A percentile compares a stretch with the other conserved stretches of the same genome.
phyloP scores from a whole-genome alignment of 2,329 filamentous ascomycete species.

The Penicillium sp. region DNA sequence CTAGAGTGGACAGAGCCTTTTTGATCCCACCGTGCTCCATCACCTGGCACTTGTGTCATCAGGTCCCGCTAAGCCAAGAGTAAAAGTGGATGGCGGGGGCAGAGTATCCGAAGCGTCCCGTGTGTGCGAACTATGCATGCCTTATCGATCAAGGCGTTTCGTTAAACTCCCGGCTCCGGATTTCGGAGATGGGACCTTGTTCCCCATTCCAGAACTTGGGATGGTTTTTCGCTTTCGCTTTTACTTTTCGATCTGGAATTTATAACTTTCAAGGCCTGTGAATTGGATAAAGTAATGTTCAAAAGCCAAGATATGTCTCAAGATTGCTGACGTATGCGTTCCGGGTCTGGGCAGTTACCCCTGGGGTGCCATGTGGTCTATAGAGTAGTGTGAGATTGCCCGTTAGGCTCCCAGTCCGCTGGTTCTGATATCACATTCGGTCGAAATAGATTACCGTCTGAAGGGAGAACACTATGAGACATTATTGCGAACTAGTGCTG shows the following conservation, averaged over 20 bases:
- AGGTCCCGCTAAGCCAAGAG: background rate
- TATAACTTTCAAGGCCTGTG: background rate
- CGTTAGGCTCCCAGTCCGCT: background rate
- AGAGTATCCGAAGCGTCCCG: background rate
- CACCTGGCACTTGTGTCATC: background rate
- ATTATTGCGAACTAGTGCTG: background rate
- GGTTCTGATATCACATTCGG: background rate
- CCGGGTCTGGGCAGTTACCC: background rate
- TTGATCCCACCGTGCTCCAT: background rate
- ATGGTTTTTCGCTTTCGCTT: background rate
- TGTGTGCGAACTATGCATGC: background rate
- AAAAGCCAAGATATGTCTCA: no score
- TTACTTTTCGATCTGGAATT: background rate
- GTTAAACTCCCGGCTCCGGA: background rate
- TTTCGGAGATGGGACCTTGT: background rate
- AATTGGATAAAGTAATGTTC: no score
- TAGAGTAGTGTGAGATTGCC: background rate
- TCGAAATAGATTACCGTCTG: background rate
- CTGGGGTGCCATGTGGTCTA: background rate
- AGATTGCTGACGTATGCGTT: background rate
- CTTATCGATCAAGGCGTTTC: background rate
- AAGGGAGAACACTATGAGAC: background rate
- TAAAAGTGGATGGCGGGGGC: background rate
- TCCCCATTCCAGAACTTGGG: background rate
- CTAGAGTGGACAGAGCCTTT: constrained; percentile 4